phyloP scores from a whole-genome alignment of 495 filamentous ascomycete genomes.

The Beverwykella pulmonaria region DNA sequence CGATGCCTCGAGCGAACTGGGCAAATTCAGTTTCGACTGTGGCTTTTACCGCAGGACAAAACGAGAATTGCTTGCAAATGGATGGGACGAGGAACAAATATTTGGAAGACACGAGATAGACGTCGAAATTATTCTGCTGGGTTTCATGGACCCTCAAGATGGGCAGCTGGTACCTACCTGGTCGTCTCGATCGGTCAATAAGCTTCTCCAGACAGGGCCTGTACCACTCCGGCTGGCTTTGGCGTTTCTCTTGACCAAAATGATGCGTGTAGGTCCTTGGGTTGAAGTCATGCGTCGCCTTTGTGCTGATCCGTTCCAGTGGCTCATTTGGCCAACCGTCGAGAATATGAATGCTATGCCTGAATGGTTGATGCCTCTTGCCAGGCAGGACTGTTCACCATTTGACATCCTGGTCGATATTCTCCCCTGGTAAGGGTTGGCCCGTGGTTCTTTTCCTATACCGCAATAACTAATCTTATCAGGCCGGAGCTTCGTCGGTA shows the following conservation, averaged over 20 bases:
- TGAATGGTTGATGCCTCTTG: slow-evolving; percentile 35
- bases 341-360: slow-evolving; percentile 37
- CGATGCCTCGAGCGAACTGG: background rate
- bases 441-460: slow-evolving; percentile 1
- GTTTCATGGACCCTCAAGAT: slow-evolving; percentile 28
- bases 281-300: background rate
- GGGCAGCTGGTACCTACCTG: slow-evolving; percentile 30
- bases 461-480: background rate
- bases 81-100: slow-evolving; percentile 32
- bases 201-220: slow-evolving; percentile 12
- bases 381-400: slow-evolving; percentile 24
- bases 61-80: slow-evolving; percentile 29
- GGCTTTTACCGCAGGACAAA: slow-evolving; percentile 32
- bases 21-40: slow-evolving; percentile 37
- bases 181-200: slow-evolving; percentile 27
- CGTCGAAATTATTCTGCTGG: slow-evolving; percentile 31
- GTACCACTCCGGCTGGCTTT: slow-evolving; percentile 30
- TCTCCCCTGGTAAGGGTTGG: slow-evolving; percentile 27
- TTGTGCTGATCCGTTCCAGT: slow-evolving; percentile 9
- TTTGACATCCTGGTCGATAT: slow-evolving; percentile 33
- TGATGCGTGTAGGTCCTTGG: slow-evolving; percentile 31
- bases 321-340: slow-evolving; percentile 36
- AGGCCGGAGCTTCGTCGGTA: slow-evolving; percentile 33
- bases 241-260: slow-evolving; percentile 31
- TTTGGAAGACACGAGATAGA: slow-evolving; percentile 32